Evolutionary conservation across 352 stramenopile genomes (phyloP).

Genomic region (Pythium utonaiense): DNA sequence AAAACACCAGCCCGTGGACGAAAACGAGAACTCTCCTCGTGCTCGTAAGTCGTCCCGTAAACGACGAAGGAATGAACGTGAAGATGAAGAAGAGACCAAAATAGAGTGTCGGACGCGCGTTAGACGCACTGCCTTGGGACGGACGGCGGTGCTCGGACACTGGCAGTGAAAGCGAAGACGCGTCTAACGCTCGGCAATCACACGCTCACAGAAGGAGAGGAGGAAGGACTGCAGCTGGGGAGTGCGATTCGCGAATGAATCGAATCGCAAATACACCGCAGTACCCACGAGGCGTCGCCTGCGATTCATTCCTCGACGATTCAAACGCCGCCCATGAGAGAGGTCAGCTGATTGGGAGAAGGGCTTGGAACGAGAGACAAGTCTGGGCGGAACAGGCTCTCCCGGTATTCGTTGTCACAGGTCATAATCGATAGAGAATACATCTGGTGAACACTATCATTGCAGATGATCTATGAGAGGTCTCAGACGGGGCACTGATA

Average conservation of each 20-base stretch:
- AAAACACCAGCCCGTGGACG: not conserved
- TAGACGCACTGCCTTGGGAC: not conserved
- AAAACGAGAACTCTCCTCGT: not conserved
- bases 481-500: not conserved
- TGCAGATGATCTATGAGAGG: not conserved
- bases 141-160: constrained; percentile 10
- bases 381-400: constrained; percentile 1
- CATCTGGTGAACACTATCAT: not conserved
- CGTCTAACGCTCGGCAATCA: not conserved
- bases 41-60: not conserved
- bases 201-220: constrained; percentile 5
- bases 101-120: too few species aligned
- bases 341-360: not conserved
- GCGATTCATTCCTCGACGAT: constrained; percentile 2
- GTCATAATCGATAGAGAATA: not conserved
- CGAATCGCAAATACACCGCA: constrained; percentile 1
- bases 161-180: not conserved
- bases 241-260: constrained; percentile 9
- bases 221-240: constrained; percentile 3
- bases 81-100: not conserved
- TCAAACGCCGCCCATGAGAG: constrained; percentile 2
- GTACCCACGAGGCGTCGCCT: not conserved
- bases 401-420: not conserved
- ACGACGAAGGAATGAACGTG: not conserved
- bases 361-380: not conserved